Percentiles rank a stretch among this genome's conserved stretches.
phyloP scores from a whole-genome alignment of 441 rosid genomes.

The Dalechampia spathulata region DNA sequence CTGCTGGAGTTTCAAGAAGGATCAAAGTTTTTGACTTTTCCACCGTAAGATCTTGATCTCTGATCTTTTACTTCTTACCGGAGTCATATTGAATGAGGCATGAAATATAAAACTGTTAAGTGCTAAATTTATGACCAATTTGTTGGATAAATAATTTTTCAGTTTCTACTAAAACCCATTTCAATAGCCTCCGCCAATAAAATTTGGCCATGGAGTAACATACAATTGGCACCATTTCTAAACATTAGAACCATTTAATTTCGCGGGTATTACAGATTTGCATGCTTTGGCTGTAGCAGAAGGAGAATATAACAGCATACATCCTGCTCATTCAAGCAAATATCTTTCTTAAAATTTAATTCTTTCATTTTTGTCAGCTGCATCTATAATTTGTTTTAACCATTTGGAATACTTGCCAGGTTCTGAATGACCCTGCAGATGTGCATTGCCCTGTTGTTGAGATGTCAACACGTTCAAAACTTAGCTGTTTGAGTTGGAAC shows the following conservation, averaged over 20 bases:
- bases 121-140: neutral
- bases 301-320: neutral
- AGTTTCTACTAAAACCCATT: too few species aligned
- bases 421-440: slow-evolving; percentile 72
- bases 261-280: neutral
- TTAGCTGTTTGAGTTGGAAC: slow-evolving; percentile 99
- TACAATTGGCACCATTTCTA: too few species aligned
- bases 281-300: neutral
- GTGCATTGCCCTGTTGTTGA: slow-evolving; percentile 89
- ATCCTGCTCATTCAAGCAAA: neutral
- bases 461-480: slow-evolving; percentile 96
- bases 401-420: slow-evolving; percentile 39
- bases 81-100: neutral
- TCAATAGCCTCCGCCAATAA: too few species aligned
- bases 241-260: neutral
- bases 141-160: neutral
- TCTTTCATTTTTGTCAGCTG: neutral
- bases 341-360: neutral
- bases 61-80: slow-evolving; percentile 6
- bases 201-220: too few species aligned
- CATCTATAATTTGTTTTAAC: slow-evolving; percentile 9
- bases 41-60: slow-evolving; percentile 42
- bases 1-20: slow-evolving; percentile 96
- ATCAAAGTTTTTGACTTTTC: slow-evolving; percentile 96
- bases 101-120: neutral